Evolutionary conservation across 805 yeast genomes (phyloP).

Genomic region (Yarrowia divulgata): DNA sequence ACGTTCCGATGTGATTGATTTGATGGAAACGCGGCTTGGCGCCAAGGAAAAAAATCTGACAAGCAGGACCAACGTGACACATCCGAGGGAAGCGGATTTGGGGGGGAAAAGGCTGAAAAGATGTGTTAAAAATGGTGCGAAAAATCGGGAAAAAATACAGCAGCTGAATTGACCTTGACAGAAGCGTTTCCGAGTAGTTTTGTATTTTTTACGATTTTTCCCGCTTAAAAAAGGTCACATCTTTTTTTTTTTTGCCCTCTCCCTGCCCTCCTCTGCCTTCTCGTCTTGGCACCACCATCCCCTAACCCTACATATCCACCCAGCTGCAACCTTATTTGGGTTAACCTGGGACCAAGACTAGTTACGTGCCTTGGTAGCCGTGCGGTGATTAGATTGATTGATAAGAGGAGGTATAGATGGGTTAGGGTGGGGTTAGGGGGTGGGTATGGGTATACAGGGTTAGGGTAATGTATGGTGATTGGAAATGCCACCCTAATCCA

Average conservation of each 20-base stretch:
- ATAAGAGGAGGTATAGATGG: background rate
- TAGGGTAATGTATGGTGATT: background rate
- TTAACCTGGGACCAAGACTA: slow-evolving; percentile 12
- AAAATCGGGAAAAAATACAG: too few species aligned
- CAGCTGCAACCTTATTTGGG: background rate
- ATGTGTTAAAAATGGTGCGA: too few species aligned
- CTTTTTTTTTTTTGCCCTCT: background rate
- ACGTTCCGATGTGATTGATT: slow-evolving; percentile 31
- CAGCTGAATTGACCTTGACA: too few species aligned
- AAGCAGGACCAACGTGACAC: background rate
- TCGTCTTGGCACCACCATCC: background rate
- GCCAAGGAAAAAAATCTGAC: slow-evolving; percentile 27
- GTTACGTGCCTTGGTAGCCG: slow-evolving; percentile 17
- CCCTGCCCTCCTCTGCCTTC: background rate
- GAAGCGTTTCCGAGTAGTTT: too few species aligned
- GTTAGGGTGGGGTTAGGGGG: background rate
- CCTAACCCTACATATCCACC: background rate
- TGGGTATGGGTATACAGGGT: background rate
- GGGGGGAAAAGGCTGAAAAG: background rate
- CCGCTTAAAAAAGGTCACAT: too few species aligned
- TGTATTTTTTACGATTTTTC: too few species aligned
- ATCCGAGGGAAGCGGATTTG: background rate
- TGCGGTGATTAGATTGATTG: background rate
- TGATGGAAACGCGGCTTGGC: slow-evolving; percentile 24
- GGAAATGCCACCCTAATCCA: too few species aligned